These are phyloP conservation scores for Pichia sp. DNA, from an alignment of 1,139 yeast species.

Conservation along the genomic window DNA sequence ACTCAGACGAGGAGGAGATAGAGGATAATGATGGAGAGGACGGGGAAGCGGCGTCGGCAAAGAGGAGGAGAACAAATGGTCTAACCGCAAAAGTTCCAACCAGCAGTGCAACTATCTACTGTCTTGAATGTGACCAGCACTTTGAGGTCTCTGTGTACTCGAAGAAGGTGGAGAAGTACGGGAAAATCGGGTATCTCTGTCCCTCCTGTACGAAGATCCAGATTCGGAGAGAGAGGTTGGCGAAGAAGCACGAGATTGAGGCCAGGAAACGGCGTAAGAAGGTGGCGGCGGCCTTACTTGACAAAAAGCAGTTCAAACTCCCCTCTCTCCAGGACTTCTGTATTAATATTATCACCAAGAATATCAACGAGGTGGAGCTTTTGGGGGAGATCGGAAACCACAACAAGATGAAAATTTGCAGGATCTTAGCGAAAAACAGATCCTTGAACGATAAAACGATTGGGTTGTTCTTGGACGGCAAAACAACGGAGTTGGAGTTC, in stretches of 20 bases:
- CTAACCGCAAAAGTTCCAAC: slow-evolving; percentile 15
- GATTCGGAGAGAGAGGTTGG: slow-evolving; percentile 42
- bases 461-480: slow-evolving; percentile 64
- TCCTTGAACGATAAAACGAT: slow-evolving; percentile 70
- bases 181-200: slow-evolving; percentile 57
- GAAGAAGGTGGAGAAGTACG: slow-evolving; percentile 44
- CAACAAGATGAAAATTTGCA: slow-evolving; percentile 63
- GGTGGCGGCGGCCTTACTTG: slow-evolving; percentile 79
- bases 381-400: slow-evolving; percentile 73
- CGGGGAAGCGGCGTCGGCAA: slow-evolving; percentile 16
- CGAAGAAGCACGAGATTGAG: slow-evolving; percentile 50
- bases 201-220: slow-evolving; percentile 54
- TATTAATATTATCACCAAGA: slow-evolving; percentile 62
- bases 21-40: slow-evolving; percentile 33
- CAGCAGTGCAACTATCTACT: slow-evolving; percentile 35
- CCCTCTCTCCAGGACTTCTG: slow-evolving; percentile 81
- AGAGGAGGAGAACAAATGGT: not conserved
- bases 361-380: slow-evolving; percentile 72
- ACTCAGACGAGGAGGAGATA: slow-evolving; percentile 31
- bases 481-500: slow-evolving; percentile 55
- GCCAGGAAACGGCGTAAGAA: slow-evolving; percentile 73
- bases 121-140: slow-evolving; percentile 55
- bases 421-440: slow-evolving; percentile 76
- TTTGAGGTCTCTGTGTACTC: slow-evolving; percentile 68
- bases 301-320: slow-evolving; percentile 57